A percentile compares a stretch with the other conserved stretches of the same genome.
Evolutionary conservation across 345 rosid genomes (phyloP).

Genomic region (Clarkia xantiana): DNA sequence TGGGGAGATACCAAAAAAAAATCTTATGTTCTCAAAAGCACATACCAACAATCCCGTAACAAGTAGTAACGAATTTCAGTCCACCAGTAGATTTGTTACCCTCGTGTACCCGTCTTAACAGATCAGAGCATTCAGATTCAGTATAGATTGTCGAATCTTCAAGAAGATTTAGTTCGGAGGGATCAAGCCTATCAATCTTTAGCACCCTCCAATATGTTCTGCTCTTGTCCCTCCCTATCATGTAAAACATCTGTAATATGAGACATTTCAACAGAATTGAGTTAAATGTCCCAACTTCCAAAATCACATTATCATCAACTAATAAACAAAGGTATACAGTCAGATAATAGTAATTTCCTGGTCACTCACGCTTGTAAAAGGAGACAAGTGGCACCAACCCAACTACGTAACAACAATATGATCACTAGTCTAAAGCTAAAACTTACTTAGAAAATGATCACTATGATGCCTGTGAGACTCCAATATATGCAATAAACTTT

Average conservation of each 20-base stretch:
- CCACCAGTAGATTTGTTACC: constrained; percentile 93
- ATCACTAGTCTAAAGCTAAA: constrained; percentile 2
- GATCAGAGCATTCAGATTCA: constrained; percentile 53
- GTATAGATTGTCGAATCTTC: constrained; percentile 77
- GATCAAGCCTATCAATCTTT: constrained; percentile 61
- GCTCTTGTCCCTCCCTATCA: constrained; percentile 63
- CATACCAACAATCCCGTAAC: constrained; percentile 93
- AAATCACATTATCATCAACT: neutral
- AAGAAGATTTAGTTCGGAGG: constrained; percentile 52
- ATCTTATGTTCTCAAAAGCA: constrained; percentile 7
- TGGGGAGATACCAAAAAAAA: neutral
- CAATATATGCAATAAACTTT: too few species aligned
- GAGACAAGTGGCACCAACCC: too few species aligned
- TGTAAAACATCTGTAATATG: constrained; percentile 51
- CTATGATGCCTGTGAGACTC: neutral
- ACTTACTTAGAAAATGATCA: neutral
- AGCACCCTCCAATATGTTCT: constrained; percentile 66
- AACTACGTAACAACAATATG: neutral
- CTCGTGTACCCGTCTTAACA: constrained; percentile 77
- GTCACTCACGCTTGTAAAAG: neutral
- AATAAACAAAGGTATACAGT: neutral
- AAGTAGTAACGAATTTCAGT: constrained; percentile 62
- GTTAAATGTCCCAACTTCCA: neutral
- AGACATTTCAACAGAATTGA: neutral
- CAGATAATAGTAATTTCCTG: neutral